Percentiles rank a stretch among this genome's conserved stretches.
phyloP scores from a whole-genome alignment of 1,284 basidiomycete species.

The Pseudozyma sp. region DNA sequence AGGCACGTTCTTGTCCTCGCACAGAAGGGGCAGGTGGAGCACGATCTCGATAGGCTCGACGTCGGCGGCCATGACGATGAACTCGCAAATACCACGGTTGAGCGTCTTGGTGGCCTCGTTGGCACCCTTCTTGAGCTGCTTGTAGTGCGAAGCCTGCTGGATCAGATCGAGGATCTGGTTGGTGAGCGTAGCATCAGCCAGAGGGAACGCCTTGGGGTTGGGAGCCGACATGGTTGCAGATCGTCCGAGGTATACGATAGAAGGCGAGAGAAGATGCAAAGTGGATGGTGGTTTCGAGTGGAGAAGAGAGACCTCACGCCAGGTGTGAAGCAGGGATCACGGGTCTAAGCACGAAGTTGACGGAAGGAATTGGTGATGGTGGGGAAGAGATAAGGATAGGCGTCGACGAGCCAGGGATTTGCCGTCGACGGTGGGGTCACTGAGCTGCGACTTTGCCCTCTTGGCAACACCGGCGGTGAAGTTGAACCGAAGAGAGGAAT shows the following conservation, averaged over 20 bases:
- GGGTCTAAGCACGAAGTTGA: slow-evolving; percentile 29
- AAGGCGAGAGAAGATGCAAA: not conserved
- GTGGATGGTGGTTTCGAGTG: not conserved
- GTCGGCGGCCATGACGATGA: slow-evolving; percentile 93
- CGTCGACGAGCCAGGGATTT: not conserved
- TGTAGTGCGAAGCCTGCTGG: slow-evolving; percentile 78
- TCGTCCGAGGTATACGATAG: slow-evolving; percentile 9
- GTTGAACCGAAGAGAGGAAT: no score
- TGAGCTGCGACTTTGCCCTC: no score
- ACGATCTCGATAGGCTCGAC: slow-evolving; percentile 97
- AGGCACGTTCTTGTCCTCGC: slow-evolving; percentile 99
- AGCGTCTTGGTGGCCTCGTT: slow-evolving; percentile 96
- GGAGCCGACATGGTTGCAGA: slow-evolving; percentile 52
- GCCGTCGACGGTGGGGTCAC: not conserved
- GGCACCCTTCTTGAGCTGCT: slow-evolving; percentile 97
- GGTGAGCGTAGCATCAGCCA: slow-evolving; percentile 87
- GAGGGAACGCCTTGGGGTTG: slow-evolving; percentile 89
- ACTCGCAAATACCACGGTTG: slow-evolving; percentile 98
- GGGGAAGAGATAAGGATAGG: not conserved
- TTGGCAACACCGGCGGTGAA: no score
- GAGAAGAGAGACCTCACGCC: slow-evolving; percentile 49
- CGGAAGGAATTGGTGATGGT: slow-evolving; percentile 16
- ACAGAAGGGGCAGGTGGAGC: slow-evolving; percentile 94
- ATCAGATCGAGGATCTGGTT: slow-evolving; percentile 81
- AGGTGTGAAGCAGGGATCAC: slow-evolving; percentile 51